Evolutionary conservation across 192 early-diverging fungal genomes (phyloP), one percentile per base, ranked within the genome.

Genomic region (Coemansia sp.): DNA sequence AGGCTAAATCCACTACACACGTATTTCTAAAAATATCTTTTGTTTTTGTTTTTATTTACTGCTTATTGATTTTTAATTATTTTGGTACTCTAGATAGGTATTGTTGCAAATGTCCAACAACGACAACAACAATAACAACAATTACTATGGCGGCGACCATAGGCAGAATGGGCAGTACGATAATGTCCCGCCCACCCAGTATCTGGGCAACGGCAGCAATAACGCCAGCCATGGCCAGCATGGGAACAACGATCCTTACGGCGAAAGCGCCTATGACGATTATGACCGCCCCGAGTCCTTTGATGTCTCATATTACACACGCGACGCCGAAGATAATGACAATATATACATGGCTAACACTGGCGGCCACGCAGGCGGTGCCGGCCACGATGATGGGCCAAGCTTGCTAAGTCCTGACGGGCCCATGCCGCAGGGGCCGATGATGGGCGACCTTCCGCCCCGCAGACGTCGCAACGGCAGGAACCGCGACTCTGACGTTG

Each of bases 261-360:
- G 77, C 66, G 76, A 82, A 18, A 62, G 68, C 56, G 74, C 63
- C 37, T 73, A 71, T 56, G 70, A 82, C 62, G 80, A 78, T 60
- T 73, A 78, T 66, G 79, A 66, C 19, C 76, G 84, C 18, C 84
- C 84, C 12, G 84, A 85, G 42, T 85, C 84, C 10, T 85, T 85
- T 61, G 84, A 85, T 48, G 84, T 85, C 66, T 85, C 84, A 16
- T 85, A 85, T 69, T 85, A 85, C 65, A 76, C 84, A 18, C 80
- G 77, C 68, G 72, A 77, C 22, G 68, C 68, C 32, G 75, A 78
- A n/a, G 73, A 74, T 49, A 42, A 41, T 47, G 83, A 81, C 57
- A 68, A 80, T 41, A 58, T 78, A 37, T 85, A 85, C 57, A 75
- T 77, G 72, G 55, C 62, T 48, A n/a, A 43, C 18, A 49, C 57